Evolutionary conservation across 1,284 basidiomycete species (phyloP).

Genomic region (Pulchroboletus neoregius): DNA sequence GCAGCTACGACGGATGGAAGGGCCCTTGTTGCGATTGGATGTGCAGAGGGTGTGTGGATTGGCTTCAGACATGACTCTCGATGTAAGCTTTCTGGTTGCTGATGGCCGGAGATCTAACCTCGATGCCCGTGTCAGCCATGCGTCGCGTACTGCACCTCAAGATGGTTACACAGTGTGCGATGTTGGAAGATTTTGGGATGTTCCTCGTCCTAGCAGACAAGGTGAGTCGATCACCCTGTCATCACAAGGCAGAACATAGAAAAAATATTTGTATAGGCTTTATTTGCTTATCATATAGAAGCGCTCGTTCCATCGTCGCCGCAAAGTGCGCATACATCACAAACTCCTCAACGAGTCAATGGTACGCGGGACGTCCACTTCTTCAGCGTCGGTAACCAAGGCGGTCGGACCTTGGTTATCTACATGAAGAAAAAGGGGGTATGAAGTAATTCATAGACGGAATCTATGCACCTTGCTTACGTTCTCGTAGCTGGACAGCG

Average conservation of each 20-base stretch:
- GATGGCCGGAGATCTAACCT: conserved; percentile 1
- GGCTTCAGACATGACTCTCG: conserved; percentile 85
- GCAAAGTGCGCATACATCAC: conserved; percentile 57
- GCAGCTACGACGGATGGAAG: conserved; percentile 79
- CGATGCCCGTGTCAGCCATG: conserved; percentile 50
- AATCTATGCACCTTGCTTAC: background rate
- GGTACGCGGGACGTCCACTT: conserved; percentile 89
- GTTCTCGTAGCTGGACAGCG: conserved; percentile 64
- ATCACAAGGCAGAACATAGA: background rate
- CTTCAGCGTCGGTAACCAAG: conserved; percentile 87
- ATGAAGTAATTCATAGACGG: conserved; percentile 29
- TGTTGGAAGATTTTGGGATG: conserved; percentile 92
- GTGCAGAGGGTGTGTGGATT: conserved; percentile 96
- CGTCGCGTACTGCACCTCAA: conserved; percentile 87
- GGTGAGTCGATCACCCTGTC: conserved; percentile 39
- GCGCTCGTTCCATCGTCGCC: conserved; percentile 86
- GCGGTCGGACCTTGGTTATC: conserved; percentile 83
- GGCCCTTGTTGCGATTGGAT: conserved; percentile 86
- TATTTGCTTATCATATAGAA: conserved; percentile 92
- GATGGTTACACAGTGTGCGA: conserved; percentile 89
- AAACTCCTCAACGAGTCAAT: conserved; percentile 84
- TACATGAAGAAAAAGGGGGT: conserved; percentile 97
- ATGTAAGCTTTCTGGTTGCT: conserved; percentile 47
- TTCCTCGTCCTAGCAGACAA: conserved; percentile 94
- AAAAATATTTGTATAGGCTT: conserved; percentile 40